phyloP scores from a whole-genome alignment of 139 green algal species.

The Tetraselmis striata region DNA sequence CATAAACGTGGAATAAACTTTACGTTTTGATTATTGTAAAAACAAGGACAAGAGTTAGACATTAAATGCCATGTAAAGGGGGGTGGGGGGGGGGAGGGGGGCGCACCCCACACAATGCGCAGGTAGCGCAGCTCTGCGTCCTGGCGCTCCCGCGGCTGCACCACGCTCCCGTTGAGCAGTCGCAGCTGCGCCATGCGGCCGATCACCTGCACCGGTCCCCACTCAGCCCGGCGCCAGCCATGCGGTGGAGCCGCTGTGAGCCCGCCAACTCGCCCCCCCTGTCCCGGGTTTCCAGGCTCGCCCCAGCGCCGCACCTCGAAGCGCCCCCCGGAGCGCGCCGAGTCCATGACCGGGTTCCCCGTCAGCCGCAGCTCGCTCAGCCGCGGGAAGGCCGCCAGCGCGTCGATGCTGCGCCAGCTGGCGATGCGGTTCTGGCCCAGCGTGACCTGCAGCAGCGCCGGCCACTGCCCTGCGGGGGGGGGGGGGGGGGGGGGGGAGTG shows the following conservation, averaged over 20 bases:
- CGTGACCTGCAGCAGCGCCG: conserved; percentile 20
- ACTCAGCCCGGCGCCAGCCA: background rate
- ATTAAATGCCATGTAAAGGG: too few relatives aligned
- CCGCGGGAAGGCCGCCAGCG: conserved; percentile 50
- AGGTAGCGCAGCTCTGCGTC: conserved; percentile 77
- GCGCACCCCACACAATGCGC: conserved; percentile 1
- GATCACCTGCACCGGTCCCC: conserved; percentile 44
- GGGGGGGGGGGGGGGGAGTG: too few relatives aligned
- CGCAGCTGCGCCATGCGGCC: conserved; percentile 45
- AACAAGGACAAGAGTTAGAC: too few relatives aligned
- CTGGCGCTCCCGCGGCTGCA: conserved; percentile 54
- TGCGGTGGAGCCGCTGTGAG: too few relatives aligned
- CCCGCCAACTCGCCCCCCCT: too few relatives aligned
- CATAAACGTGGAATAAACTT: too few relatives aligned
- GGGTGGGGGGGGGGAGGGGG: too few relatives aligned
- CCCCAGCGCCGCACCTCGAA: conserved; percentile 40
- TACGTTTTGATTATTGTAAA: too few relatives aligned
- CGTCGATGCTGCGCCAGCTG: conserved; percentile 49
- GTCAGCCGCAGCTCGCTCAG: background rate
- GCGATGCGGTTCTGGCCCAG: conserved; percentile 48
- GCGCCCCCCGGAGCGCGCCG: conserved; percentile 21
- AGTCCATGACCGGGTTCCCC: conserved; percentile 3
- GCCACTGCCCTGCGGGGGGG: background rate
- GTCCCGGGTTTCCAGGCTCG: background rate
- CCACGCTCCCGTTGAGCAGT: conserved; percentile 62